Conservation (phyloP, 139 green algal genomes). For the Picochlorum sp. region DNA sequence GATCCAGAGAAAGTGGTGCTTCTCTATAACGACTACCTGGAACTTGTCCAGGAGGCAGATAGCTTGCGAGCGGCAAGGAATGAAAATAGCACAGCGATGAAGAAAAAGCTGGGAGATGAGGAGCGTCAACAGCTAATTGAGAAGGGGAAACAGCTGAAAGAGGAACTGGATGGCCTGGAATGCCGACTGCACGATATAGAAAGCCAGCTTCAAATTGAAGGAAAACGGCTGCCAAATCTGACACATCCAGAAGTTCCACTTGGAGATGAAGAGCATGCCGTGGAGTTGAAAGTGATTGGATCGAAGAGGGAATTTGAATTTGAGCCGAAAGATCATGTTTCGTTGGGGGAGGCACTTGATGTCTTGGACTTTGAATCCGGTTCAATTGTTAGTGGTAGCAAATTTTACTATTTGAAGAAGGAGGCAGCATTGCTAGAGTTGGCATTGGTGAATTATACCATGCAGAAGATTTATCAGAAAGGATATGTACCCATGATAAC, state of each 20-base stretch:
- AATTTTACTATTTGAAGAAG: constrained; percentile 92
- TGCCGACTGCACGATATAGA: constrained; percentile 42
- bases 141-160: constrained; percentile 84
- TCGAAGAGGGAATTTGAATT: constrained; percentile 60
- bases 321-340: constrained; percentile 64
- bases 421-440: constrained; percentile 89
- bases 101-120: constrained; percentile 82
- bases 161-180: constrained; percentile 68
- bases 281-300: constrained; percentile 31
- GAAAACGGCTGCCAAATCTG: constrained; percentile 85
- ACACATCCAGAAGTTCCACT: constrained; percentile 72
- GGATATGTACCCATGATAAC: constrained; percentile 88
- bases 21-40: constrained; percentile 76
- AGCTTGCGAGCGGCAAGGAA: constrained; percentile 66
- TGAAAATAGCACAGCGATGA: constrained; percentile 79
- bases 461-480: constrained; percentile 45
- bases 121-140: constrained; percentile 55
- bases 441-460: constrained; percentile 81
- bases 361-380: constrained; percentile 83
- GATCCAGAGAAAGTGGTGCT: constrained; percentile 57
- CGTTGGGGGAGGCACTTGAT: constrained; percentile 58
- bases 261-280: constrained; percentile 70
- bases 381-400: constrained; percentile 65
- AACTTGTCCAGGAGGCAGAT: constrained; percentile 47
- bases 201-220: constrained; percentile 74